phyloP scores from a whole-genome alignment of 768 basidiomycete species.

The Russula earlei region DNA sequence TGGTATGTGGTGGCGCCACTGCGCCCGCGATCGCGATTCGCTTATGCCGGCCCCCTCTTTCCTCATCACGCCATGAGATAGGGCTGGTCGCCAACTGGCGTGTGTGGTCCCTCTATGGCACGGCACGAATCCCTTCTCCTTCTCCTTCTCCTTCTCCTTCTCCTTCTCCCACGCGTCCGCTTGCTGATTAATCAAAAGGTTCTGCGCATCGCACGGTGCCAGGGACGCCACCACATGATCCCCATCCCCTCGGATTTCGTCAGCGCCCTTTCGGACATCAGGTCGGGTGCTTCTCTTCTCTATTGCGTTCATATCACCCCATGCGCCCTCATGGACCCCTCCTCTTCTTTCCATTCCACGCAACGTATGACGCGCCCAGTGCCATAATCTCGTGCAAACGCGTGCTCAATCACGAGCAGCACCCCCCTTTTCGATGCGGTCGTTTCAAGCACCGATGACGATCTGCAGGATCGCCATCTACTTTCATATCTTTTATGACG shows the following conservation, averaged over 20 bases:
- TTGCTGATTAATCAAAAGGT: background rate
- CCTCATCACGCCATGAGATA: background rate
- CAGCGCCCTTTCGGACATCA: background rate
- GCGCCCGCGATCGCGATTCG: background rate
- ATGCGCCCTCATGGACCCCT: background rate
- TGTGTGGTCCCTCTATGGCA: background rate
- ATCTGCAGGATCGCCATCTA: conserved; percentile 9
- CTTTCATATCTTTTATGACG: background rate
- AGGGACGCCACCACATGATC: background rate
- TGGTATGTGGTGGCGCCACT: no score
- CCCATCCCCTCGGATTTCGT: background rate
- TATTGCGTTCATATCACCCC: background rate
- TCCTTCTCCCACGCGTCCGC: no score
- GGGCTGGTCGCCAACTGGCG: background rate
- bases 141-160: no score
- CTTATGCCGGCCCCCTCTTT: background rate
- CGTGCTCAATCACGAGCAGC: no score
- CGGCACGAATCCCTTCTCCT: background rate
- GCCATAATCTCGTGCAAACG: no score
- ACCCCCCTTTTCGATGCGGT: no score
- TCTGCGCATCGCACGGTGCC: background rate
- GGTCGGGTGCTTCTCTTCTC: conserved; percentile 2
- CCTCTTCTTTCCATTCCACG: no score
- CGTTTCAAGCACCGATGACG: background rate
- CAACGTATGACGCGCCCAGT: no score